These are phyloP conservation scores for Cladophialophora exuberans DNA, from an alignment of 2,329 filamentous ascomycete species.

Conservation along the genomic window DNA sequence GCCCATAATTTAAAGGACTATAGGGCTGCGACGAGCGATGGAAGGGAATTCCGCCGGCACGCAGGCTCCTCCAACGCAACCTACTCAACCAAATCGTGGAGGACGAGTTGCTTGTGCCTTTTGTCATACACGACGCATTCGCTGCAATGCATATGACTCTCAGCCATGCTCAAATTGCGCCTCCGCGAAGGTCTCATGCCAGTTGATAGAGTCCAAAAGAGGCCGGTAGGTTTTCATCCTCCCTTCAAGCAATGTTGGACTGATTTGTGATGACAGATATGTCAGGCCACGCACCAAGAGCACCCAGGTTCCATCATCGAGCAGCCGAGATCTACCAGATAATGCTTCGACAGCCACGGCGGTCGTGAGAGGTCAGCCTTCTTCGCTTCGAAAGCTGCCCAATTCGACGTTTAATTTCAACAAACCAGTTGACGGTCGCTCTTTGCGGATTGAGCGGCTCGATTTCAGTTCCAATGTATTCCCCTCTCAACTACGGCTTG, in stretches of 20 bases:
- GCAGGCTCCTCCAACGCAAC: background rate
- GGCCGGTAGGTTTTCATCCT: constrained; percentile 6
- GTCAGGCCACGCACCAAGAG: constrained; percentile 11
- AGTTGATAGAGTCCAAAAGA: constrained; percentile 19
- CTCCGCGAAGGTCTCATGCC: background rate
- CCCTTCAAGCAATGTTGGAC: no score
- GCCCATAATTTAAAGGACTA: no score
- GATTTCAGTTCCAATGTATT: background rate
- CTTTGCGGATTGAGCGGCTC: constrained; percentile 1
- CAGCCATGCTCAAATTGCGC: constrained; percentile 15
- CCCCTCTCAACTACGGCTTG: background rate
- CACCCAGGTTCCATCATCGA: background rate
- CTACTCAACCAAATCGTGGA: constrained; percentile 10
- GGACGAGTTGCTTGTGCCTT: constrained; percentile 14
- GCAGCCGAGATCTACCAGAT: no score
- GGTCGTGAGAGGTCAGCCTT: no score
- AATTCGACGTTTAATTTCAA: constrained; percentile 3
- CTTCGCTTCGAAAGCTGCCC: background rate
- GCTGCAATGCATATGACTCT: constrained; percentile 10
- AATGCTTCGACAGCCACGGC: no score
- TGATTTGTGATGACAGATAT: constrained; percentile 6
- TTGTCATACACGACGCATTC: constrained; percentile 15
- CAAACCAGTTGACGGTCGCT: constrained; percentile 3
- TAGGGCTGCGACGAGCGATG: no score
- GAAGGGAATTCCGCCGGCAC: background rate